Base-by-base conservation (phyloP, 169 alveolate species). In the Eimeria necatrix region DNA sequence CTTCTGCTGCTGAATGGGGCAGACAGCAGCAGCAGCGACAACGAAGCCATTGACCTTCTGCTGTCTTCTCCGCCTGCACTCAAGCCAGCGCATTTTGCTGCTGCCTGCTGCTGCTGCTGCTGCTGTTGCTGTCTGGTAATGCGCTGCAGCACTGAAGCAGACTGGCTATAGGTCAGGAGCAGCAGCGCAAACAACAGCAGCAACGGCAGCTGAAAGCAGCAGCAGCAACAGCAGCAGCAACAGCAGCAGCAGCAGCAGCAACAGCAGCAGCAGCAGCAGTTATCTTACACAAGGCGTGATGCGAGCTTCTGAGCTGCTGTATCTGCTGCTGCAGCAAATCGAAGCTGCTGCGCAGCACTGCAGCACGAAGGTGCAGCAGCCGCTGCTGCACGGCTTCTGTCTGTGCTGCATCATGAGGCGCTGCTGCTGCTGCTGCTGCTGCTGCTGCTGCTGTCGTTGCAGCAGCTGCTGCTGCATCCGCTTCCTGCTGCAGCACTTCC, bases 331-430 rank as follows among this genome's bases (percentile, higher is more conserved):
- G 89, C 89, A 80, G 70, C 70, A 80, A n/a, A 51, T 32, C 56
- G 46, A 80, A 80, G 89, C 89, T 49, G 61, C 52, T 6, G 49
- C 70, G 60, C 70, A 48, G 49, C 41, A 80, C 87, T 41, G 87
- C 87, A 76, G 87, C 87, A 18, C 87, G 87, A 76, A 46, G 87
- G 26, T 76, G 87, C 87, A 76, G 87, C 87, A 76, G 49, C 68
- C 24, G 59, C 4, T 76, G 87, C 24, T 76, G 64, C 9, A 49
- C 53, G 9, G 59, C 68, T 49, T 59, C 61, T 76, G 87, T 46
- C 56, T 18, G 32, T 76, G 87, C 41, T 41, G 59, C 76, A 9
- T 64, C 64, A 56, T n/a, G n/a, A n/a, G n/a, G n/a, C 22, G 26
- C 74, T 61, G 74, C 74, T 61, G 83, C 26, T 49, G 26, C 87